Evolutionary conservation across 108 stramenopile genomes (phyloP).

Genomic region (Fistulifera pelliculosa): DNA sequence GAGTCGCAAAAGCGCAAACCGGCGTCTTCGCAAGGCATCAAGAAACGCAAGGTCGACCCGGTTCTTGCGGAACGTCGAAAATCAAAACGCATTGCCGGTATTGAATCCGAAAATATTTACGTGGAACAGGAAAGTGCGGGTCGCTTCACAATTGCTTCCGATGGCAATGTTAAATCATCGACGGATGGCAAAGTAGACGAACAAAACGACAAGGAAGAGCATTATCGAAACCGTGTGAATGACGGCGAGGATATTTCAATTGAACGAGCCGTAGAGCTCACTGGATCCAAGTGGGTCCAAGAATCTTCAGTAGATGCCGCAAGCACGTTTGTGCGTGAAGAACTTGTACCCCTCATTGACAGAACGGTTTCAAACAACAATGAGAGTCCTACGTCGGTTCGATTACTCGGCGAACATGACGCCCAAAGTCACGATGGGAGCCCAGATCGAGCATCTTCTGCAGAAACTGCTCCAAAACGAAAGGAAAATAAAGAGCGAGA

Average conservation of each 20-base stretch:
- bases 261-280: slow-evolving; percentile 38
- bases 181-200: neutral
- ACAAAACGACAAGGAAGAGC: neutral
- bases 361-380: neutral
- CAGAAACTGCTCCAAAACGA: too few species aligned
- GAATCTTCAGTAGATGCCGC: slow-evolving; percentile 31
- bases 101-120: slow-evolving; percentile 24
- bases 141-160: slow-evolving; percentile 10
- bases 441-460: neutral
- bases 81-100: slow-evolving; percentile 39
- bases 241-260: neutral
- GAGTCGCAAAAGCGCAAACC: neutral
- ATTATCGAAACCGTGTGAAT: neutral
- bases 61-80: slow-evolving; percentile 23
- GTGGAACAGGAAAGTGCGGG: slow-evolving; percentile 35
- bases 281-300: slow-evolving; percentile 46
- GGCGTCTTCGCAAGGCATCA: neutral
- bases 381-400: slow-evolving; percentile 19
- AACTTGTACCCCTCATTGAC: slow-evolving; percentile 2
- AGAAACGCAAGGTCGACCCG: slow-evolving; percentile 1
- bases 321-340: slow-evolving; percentile 21
- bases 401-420: neutral
- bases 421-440: neutral
- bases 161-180: neutral
- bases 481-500: slow-evolving; percentile 8